phyloP scores from a whole-genome alignment of 139 green algal genomes.

The Chlorella ohadii region DNA sequence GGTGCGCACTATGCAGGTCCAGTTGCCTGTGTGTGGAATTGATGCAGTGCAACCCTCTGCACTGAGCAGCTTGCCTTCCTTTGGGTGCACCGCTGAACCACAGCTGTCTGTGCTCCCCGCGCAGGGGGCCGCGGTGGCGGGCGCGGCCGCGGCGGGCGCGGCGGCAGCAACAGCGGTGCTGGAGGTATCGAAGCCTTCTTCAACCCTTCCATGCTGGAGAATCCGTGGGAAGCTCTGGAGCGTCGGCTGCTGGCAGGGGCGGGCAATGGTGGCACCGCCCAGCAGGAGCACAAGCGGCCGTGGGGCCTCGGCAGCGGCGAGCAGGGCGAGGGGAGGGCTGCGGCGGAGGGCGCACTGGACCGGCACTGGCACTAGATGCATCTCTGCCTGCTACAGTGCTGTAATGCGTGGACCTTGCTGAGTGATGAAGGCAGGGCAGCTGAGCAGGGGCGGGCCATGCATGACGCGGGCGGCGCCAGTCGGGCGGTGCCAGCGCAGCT shows the following conservation, averaged over 20 bases:
- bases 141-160: not conserved
- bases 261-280: not conserved
- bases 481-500: not conserved
- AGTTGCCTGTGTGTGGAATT: no score
- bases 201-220: conserved; percentile 39
- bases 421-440: not conserved
- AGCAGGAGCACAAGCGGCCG: not conserved
- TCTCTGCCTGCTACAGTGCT: no score
- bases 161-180: not conserved
- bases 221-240: conserved; percentile 41
- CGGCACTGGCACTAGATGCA: conserved; percentile 46
- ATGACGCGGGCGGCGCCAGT: not conserved
- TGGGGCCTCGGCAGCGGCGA: not conserved
- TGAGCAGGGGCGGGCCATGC: not conserved
- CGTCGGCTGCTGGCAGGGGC: not conserved
- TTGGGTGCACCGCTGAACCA: no score
- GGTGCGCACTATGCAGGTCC: no score
- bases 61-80: no score
- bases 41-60: no score
- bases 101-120: no score
- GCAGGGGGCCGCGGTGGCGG: conserved; percentile 12
- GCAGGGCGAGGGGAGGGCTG: not conserved
- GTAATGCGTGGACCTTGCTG: no score
- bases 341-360: conserved; percentile 26
- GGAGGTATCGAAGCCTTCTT: conserved; percentile 12